Conservation (phyloP, 1,284 basidiomycete genomes). For the Cutaneotrichosporon cyanovorans region DNA sequence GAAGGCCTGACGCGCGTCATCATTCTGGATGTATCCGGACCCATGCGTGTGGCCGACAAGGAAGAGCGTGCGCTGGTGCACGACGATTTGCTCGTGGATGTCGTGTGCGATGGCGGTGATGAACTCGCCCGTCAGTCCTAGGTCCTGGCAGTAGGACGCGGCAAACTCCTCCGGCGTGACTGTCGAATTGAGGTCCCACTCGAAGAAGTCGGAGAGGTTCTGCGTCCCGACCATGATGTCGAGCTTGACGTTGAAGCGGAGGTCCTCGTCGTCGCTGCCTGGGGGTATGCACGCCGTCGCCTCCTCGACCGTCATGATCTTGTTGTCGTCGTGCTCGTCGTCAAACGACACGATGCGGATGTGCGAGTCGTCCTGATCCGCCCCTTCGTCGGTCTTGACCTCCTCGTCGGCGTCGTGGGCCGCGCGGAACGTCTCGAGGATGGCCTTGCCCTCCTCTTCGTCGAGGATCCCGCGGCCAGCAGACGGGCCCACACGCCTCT, state of each 20-base stretch:
- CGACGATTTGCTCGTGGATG: slow-evolving; percentile 90
- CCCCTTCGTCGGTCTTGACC: slow-evolving; percentile 29
- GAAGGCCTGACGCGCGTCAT: slow-evolving; percentile 85
- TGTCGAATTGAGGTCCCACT: slow-evolving; percentile 83
- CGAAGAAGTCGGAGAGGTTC: slow-evolving; percentile 94
- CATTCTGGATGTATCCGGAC: slow-evolving; percentile 71
- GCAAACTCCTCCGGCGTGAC: slow-evolving; percentile 91
- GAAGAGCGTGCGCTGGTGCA: slow-evolving; percentile 86
- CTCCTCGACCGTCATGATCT: slow-evolving; percentile 42
- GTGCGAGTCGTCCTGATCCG: slow-evolving; percentile 19
- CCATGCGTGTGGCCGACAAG: slow-evolving; percentile 81
- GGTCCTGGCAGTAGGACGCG: slow-evolving; percentile 73
- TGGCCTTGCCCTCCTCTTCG: slow-evolving; percentile 21
- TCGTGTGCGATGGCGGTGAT: slow-evolving; percentile 92
- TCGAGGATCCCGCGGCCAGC: slow-evolving; percentile 25
- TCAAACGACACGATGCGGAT: slow-evolving; percentile 22
- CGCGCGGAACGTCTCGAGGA: slow-evolving; percentile 26
- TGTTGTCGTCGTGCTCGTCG: slow-evolving; percentile 24
- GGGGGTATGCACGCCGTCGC: slow-evolving; percentile 26
- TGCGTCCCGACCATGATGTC: slow-evolving; percentile 92
- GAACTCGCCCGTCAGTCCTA: slow-evolving; percentile 89
- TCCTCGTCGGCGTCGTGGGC: slow-evolving; percentile 23
- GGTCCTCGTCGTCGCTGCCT: slow-evolving; percentile 55
- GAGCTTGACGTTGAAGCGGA: slow-evolving; percentile 85
- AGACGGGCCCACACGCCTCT: neutral